Percentiles rank a stretch among this genome's conserved stretches.
Conservation (phyloP, 139 green algal species). For the Spirogloea muscicola region DNA sequence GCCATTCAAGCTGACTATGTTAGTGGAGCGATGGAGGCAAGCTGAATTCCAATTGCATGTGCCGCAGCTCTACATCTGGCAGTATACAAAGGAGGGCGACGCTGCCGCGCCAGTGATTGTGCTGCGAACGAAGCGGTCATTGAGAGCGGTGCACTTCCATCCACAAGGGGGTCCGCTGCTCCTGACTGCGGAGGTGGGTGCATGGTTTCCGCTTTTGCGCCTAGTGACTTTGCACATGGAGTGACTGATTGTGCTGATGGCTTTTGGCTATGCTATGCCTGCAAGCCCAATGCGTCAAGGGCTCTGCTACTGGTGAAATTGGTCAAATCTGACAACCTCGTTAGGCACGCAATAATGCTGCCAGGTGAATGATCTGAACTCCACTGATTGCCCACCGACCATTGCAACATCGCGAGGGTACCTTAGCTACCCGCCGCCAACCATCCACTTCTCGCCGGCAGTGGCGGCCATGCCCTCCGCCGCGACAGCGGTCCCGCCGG, state of each 20-base stretch:
- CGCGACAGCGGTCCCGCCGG: background rate
- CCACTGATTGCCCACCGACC: slow-evolving; percentile 12
- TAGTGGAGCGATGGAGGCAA: background rate
- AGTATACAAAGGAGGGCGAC: slow-evolving; percentile 47
- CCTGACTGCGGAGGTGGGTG: slow-evolving; percentile 79
- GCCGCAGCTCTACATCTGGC: slow-evolving; percentile 53
- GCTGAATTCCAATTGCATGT: slow-evolving; percentile 25
- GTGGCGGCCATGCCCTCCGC: background rate
- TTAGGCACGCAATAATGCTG: background rate
- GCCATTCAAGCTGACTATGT: background rate
- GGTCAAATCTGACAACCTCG: too few species aligned
- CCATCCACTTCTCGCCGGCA: slow-evolving; percentile 2
- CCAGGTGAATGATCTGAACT: slow-evolving; percentile 38
- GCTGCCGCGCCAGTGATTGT: slow-evolving; percentile 27
- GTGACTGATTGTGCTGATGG: background rate
- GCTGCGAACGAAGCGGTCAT: slow-evolving; percentile 66
- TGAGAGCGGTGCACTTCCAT: slow-evolving; percentile 88
- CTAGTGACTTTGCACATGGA: background rate
- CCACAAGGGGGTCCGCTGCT: slow-evolving; percentile 69
- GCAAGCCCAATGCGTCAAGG: too few species aligned
- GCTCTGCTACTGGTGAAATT: too few species aligned
- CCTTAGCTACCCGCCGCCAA: slow-evolving; percentile 3
- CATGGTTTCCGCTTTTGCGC: too few species aligned
- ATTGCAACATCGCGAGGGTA: slow-evolving; percentile 3
- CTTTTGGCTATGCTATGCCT: background rate